Conservation (phyloP, 768 basidiomycete genomes). For the Podaxis pistillaris region DNA sequence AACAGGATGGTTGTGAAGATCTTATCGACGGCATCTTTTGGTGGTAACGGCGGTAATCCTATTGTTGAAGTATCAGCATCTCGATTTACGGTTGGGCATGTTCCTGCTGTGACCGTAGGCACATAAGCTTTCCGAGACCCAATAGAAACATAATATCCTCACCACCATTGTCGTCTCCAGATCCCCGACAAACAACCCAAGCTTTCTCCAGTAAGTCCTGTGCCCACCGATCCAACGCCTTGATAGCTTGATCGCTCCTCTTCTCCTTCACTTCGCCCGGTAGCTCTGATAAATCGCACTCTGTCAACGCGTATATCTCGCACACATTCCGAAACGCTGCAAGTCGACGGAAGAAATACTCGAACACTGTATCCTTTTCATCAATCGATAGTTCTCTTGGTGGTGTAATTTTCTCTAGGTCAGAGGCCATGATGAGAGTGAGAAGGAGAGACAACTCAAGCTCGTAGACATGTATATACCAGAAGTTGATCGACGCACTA, state of each 20-base stretch:
- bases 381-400: conserved; percentile 36
- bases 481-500: background rate
- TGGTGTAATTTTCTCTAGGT: conserved; percentile 30
- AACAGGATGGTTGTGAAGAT: conserved; percentile 52
- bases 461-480: background rate
- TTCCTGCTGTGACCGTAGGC: conserved; percentile 21
- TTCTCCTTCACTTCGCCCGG: conserved; percentile 9
- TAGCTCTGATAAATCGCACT: conserved; percentile 21
- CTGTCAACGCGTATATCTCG: conserved; percentile 36
- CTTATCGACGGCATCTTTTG: conserved; percentile 33
- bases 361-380: conserved; percentile 37
- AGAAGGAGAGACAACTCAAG: background rate
- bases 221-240: conserved; percentile 43
- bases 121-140: background rate
- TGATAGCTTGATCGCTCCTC: conserved; percentile 26
- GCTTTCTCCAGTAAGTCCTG: conserved; percentile 40
- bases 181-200: conserved; percentile 42
- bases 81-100: conserved; percentile 41
- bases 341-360: conserved; percentile 41
- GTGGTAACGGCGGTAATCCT: conserved; percentile 37
- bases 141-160: background rate
- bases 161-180: conserved; percentile 19
- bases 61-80: conserved; percentile 44
- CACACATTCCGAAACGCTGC: conserved; percentile 45
- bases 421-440: conserved; percentile 15